Evolutionary conservation across 257 asterid genomes (phyloP).

Genomic region (Solanum paucissectum): DNA sequence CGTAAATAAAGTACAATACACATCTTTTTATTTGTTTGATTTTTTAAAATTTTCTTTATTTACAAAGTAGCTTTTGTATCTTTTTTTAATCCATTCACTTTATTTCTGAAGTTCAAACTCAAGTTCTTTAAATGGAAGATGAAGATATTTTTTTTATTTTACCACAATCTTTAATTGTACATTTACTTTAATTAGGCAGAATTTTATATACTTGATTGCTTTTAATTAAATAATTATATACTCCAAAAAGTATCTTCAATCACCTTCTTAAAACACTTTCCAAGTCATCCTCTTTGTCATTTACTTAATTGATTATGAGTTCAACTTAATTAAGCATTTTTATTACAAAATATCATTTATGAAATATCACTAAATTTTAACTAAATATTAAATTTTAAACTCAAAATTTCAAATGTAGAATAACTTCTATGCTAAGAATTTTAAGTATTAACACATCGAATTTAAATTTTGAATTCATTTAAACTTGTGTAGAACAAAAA

Average conservation of each 20-base stretch:
- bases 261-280: neutral
- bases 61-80: neutral
- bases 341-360: too few species aligned
- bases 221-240: too few species aligned
- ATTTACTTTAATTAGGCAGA: neutral
- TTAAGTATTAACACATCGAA: neutral
- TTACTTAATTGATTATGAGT: too few species aligned
- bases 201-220: too few species aligned
- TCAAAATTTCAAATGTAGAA: too few species aligned
- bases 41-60: neutral
- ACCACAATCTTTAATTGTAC: neutral
- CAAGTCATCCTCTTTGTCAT: too few species aligned
- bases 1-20: neutral
- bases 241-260: too few species aligned
- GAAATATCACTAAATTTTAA: too few species aligned
- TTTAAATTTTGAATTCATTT: neutral
- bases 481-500: neutral
- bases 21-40: neutral
- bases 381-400: too few species aligned
- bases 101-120: neutral
- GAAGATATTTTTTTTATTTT: too few species aligned
- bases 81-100: neutral
- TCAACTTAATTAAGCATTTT: too few species aligned
- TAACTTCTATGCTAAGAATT: neutral
- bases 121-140: neutral